Evolutionary conservation across 345 rosid species (phyloP).

Genomic region (Anastatica hierochuntica): DNA sequence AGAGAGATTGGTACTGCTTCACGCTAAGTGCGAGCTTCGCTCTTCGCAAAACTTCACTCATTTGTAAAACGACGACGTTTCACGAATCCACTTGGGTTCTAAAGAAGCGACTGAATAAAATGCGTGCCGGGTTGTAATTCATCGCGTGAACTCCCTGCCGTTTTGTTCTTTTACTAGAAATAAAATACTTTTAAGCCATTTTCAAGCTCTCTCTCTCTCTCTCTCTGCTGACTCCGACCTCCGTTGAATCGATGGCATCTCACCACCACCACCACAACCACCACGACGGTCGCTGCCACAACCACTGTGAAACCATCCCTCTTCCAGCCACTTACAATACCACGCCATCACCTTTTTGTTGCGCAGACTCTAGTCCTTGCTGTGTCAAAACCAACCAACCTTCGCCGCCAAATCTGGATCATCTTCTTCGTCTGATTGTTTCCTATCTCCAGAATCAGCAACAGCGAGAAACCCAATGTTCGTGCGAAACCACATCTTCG

Average conservation of each 20-base stretch:
- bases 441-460: conserved; percentile 36
- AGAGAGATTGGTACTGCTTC: conserved; percentile 28
- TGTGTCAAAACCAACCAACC: too few species aligned
- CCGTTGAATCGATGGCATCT: conserved; percentile 36
- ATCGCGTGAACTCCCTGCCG: background rate
- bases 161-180: background rate
- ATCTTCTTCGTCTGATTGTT: conserved; percentile 40
- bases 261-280: conserved; percentile 34
- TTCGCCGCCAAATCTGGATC: conserved; percentile 30
- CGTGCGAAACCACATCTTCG: background rate
- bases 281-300: conserved; percentile 7
- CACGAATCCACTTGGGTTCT: background rate
- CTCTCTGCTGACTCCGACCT: too few species aligned
- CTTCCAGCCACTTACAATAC: background rate
- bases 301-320: conserved; percentile 14
- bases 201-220: too few species aligned
- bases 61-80: background rate
- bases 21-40: conserved; percentile 20
- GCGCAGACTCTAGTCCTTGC: conserved; percentile 11
- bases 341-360: conserved; percentile 20
- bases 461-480: background rate
- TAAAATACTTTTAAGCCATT: too few species aligned
- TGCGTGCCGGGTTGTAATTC: background rate
- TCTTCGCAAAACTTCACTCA: conserved; percentile 15
- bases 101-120: background rate